These are phyloP conservation scores for Flagelloscypha sp. DNA, from an alignment of 768 basidiomycete genomes.

Conservation along the genomic window DNA sequence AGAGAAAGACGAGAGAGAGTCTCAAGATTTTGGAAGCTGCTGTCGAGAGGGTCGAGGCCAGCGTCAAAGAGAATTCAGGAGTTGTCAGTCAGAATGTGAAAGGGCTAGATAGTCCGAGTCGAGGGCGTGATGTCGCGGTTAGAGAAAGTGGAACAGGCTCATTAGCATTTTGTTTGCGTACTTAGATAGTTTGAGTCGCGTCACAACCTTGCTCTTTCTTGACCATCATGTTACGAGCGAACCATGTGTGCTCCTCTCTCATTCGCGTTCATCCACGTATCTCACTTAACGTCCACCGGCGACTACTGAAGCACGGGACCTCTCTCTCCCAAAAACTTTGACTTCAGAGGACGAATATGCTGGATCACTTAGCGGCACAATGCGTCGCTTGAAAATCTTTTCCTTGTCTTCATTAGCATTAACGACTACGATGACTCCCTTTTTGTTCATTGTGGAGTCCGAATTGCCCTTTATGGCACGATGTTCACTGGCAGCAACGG, in stretches of 20 bases:
- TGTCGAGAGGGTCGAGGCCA: slow-evolving; percentile 63
- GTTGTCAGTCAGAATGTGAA: slow-evolving; percentile 69
- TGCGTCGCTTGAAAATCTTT: slow-evolving; percentile 74
- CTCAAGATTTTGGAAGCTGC: slow-evolving; percentile 64
- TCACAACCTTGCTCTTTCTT: too few species aligned
- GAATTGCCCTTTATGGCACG: slow-evolving; percentile 64
- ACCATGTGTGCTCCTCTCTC: too few species aligned
- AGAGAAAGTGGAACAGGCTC: too few species aligned
- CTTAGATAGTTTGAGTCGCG: too few species aligned
- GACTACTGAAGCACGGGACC: too few species aligned
- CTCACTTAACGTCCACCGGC: too few species aligned
- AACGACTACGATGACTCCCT: slow-evolving; percentile 61
- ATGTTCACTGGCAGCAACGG: slow-evolving; percentile 56
- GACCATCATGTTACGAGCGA: too few species aligned
- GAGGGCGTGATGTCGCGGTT: slow-evolving; percentile 38
- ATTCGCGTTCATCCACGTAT: too few species aligned
- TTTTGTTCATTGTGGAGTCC: slow-evolving; percentile 78
- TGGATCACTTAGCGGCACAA: slow-evolving; percentile 67
- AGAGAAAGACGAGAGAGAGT: slow-evolving; percentile 51
- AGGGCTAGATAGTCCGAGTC: slow-evolving; percentile 59
- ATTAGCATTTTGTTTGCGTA: too few species aligned
- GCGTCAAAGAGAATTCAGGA: slow-evolving; percentile 62
- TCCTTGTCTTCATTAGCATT: slow-evolving; percentile 71
- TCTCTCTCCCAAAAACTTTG: too few species aligned
- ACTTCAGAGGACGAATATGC: slow-evolving; percentile 49